phyloP scores from a whole-genome alignment of 2,329 filamentous ascomycete species.

The Scedosporium dehoogii region DNA sequence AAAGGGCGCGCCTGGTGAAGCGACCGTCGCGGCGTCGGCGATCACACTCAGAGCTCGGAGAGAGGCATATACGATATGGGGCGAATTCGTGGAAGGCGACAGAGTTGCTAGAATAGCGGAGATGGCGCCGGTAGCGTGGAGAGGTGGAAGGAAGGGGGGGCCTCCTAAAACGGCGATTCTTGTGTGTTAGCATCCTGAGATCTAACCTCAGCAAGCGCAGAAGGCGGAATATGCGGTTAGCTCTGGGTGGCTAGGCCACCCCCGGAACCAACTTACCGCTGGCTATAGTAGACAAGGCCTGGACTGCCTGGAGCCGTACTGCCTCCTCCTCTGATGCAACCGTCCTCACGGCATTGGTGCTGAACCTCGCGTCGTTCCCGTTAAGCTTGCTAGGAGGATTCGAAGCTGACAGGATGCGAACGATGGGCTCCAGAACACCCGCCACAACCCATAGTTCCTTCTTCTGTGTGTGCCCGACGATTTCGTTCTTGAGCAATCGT shows the following conservation, averaged over 20 bases:
- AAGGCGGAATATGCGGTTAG: neutral
- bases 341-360: slow-evolving; percentile 19
- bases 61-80: slow-evolving; percentile 60
- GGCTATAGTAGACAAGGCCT: slow-evolving; percentile 77
- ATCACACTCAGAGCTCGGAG: slow-evolving; percentile 67
- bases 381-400: slow-evolving; percentile 22
- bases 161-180: slow-evolving; percentile 41
- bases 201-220: neutral
- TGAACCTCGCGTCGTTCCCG: slow-evolving; percentile 27
- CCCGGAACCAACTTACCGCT: slow-evolving; percentile 46
- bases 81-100: slow-evolving; percentile 53
- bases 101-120: slow-evolving; percentile 60
- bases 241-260: neutral
- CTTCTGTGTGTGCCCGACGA: slow-evolving; percentile 77
- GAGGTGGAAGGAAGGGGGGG: slow-evolving; percentile 63
- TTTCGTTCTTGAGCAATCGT: slow-evolving; percentile 72
- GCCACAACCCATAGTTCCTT: slow-evolving; percentile 70
- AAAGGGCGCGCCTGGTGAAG: slow-evolving; percentile 20
- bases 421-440: slow-evolving; percentile 55
- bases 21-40: slow-evolving; percentile 51
- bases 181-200: neutral
- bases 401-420: slow-evolving; percentile 31
- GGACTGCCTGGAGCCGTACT: slow-evolving; percentile 65
- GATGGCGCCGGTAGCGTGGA: slow-evolving; percentile 60
- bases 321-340: slow-evolving; percentile 46